Evolutionary conservation across 768 basidiomycete species (phyloP).

Genomic region (Lentinus tigrinus): DNA sequence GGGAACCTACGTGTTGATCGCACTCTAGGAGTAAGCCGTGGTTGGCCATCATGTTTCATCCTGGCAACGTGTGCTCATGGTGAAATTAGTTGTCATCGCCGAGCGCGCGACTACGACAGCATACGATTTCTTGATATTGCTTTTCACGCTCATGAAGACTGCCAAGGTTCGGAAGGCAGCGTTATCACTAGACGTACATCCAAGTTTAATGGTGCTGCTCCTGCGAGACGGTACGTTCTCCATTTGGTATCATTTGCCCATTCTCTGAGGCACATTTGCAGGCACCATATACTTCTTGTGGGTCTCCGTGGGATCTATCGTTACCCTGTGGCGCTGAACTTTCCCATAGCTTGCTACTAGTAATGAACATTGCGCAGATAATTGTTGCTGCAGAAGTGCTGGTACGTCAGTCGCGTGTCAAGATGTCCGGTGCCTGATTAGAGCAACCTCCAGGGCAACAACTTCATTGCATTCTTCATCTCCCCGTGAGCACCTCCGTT

Average conservation of each 20-base stretch:
- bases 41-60: background rate
- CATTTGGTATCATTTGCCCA: background rate
- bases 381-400: constrained; percentile 8
- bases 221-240: constrained; percentile 15
- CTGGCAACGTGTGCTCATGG: background rate
- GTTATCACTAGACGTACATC: background rate
- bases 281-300: constrained; percentile 8
- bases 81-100: constrained; percentile 11
- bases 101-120: constrained; percentile 11
- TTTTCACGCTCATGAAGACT: constrained; percentile 15
- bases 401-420: background rate
- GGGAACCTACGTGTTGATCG: background rate
- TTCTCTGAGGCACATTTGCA: background rate
- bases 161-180: background rate
- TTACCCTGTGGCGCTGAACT: background rate
- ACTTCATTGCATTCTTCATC: constrained; percentile 16
- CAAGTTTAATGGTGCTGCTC: constrained; percentile 3
- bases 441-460: constrained; percentile 9
- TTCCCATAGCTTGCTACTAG: constrained; percentile 7
- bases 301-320: background rate
- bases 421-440: background rate
- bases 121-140: constrained; percentile 13
- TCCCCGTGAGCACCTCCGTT: constrained; percentile 8
- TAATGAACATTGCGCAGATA: constrained; percentile 19
- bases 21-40: background rate